Percentiles rank a stretch among this genome's conserved stretches.
phyloP scores from a whole-genome alignment of 1,284 basidiomycete genomes.

The Tilletia horrida region DNA sequence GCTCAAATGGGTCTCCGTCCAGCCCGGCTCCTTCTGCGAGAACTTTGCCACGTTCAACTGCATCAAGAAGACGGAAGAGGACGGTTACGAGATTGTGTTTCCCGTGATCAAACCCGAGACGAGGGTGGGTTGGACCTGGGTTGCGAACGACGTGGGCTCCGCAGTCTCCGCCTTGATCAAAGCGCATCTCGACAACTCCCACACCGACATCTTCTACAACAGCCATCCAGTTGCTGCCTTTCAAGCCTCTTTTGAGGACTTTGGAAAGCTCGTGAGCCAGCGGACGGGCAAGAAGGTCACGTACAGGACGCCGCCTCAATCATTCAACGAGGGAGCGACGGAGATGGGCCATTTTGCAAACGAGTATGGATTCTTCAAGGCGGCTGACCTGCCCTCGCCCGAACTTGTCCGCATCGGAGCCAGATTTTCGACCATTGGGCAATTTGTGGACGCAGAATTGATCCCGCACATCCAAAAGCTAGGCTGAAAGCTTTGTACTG shows the following conservation, averaged over 20 bases:
- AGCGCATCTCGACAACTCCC: neutral
- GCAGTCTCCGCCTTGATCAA: conserved; percentile 55
- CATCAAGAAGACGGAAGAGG: conserved; percentile 55
- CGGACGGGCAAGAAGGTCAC: neutral
- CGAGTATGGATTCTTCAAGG: neutral
- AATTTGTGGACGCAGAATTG: neutral
- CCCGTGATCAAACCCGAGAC: conserved; percentile 38
- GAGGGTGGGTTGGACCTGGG: conserved; percentile 5
- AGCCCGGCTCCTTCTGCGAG: conserved; percentile 55
- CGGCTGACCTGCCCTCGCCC: neutral
- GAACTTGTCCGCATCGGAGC: neutral
- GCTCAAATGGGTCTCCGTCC: conserved; percentile 60
- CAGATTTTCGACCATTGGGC: neutral
- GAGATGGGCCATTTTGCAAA: conserved; percentile 1
- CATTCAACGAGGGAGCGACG: neutral
- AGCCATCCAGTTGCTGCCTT: neutral
- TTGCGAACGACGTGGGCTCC: conserved; percentile 17
- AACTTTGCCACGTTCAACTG: conserved; percentile 42
- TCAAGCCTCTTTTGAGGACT: neutral
- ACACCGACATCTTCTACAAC: neutral
- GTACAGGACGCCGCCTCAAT: neutral
- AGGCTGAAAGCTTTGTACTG: too few relatives aligned
- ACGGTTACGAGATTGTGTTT: conserved; percentile 62
- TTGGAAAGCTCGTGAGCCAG: neutral
- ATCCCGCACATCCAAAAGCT: too few relatives aligned